phyloP scores from a whole-genome alignment of 176 grass and related monocot genomes.

The Juncus effusus region DNA sequence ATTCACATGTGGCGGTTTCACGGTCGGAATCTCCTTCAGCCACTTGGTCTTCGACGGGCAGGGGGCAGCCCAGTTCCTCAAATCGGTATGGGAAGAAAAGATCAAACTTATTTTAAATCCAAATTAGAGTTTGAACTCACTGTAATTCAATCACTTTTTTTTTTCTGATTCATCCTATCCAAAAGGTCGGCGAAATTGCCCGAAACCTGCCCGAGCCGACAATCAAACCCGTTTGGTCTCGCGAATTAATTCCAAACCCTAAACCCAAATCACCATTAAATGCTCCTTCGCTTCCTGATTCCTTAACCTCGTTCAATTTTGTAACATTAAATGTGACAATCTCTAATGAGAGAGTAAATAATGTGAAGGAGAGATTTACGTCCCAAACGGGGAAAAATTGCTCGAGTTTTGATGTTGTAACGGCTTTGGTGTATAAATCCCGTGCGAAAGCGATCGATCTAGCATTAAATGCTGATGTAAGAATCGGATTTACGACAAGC shows the following conservation, averaged over 20 bases:
- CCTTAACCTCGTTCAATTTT: constrained; percentile 59
- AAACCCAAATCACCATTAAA: constrained; percentile 42
- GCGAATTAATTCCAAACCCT: constrained; percentile 54
- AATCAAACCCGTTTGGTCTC: constrained; percentile 52
- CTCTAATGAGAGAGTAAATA: constrained; percentile 46
- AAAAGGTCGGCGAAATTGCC: constrained; percentile 45
- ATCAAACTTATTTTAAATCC: too few relatives aligned
- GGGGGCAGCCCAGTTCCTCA: constrained; percentile 63
- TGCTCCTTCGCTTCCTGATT: constrained; percentile 29
- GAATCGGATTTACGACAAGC: constrained; percentile 71
- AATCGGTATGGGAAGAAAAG: constrained; percentile 12
- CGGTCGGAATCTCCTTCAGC: constrained; percentile 78
- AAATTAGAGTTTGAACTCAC: too few relatives aligned
- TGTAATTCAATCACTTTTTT: too few relatives aligned
- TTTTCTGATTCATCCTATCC: too few relatives aligned
- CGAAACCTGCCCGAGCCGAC: constrained; percentile 45
- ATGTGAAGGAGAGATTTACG: constrained; percentile 45
- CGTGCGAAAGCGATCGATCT: constrained; percentile 48
- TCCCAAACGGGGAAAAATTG: constrained; percentile 42
- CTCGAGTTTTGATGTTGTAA: constrained; percentile 76
- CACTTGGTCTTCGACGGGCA: constrained; percentile 79
- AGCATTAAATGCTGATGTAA: constrained; percentile 41
- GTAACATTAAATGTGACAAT: constrained; percentile 57
- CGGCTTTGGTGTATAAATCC: constrained; percentile 58
- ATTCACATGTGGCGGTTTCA: constrained; percentile 74